Evolutionary conservation across 1,284 basidiomycete species (phyloP), one percentile per base, ranked within the genome.

Genomic region (Cryptococcus neoformans): DNA sequence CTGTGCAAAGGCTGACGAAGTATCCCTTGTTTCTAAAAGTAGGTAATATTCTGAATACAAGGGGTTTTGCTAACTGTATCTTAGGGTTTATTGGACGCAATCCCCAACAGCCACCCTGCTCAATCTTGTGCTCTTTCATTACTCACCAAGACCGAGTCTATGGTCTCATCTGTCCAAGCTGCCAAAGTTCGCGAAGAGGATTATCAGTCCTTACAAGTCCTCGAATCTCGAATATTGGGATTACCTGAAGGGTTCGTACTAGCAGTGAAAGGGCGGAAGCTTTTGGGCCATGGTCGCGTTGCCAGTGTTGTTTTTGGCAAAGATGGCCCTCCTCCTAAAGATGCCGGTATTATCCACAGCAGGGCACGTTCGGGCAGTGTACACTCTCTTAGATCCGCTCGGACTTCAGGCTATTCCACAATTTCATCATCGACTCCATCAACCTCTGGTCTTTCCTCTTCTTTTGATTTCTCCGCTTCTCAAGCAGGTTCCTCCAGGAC

Each of bases 131-230:
- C 87, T 0, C 79, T 87, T 44, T 84, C 85, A 1, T 80, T 92
- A 21, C 78, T 87, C 34, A 83, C 85, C 56, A 83, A 84, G 4
- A 86, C 84, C 6, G 85, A 88, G 56, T 78, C 85, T 60, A 82
- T 87, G 39, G 84, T 92, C 51, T 82, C 83, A 28, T 85, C 87
- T 1, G 83, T 95, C 75, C 85, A 86, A 51, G 89, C 91, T 62
- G 88, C 92, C 60, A 92, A 92, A 71, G 77, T 82, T 4, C 83
- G 88, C 16, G 90, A 93, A 74, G 89, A 91, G 56, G 89, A 92
- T 62, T 90, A 91, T 69, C 83, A 86, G 28, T 77, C 84, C 48
- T 79, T 89, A 37, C 87, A 87, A 69, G 74, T 80, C n/a, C 79
- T 90, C 14, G 77, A 84, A 14, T 72, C 78, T 9, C 80, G 82